Evolutionary conservation across 73 alveolate genomes (phyloP).

Genomic region (Symbiodinium natans): DNA sequence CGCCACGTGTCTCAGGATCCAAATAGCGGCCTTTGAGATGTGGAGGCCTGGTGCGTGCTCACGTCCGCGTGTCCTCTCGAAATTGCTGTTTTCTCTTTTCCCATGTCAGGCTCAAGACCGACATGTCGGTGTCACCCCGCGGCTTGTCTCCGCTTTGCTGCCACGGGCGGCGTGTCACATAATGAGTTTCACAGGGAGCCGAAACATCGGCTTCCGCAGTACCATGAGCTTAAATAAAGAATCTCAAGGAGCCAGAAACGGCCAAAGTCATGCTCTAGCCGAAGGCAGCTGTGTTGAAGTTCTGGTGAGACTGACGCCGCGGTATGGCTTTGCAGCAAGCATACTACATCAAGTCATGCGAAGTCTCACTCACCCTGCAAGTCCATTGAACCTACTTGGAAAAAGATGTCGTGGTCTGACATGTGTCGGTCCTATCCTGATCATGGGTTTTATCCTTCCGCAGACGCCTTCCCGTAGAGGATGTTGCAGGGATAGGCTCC

Average conservation of each 20-base stretch:
- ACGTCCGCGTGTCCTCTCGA: too few species aligned
- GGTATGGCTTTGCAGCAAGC: neutral
- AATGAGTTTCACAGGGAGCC: slow-evolving; percentile 2
- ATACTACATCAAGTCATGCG: neutral
- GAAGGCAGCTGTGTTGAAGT: neutral
- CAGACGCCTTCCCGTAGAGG: too few species aligned
- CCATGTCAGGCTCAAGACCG: too few species aligned
- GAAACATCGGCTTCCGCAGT: slow-evolving; percentile 5
- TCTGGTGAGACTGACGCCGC: neutral
- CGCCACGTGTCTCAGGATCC: slow-evolving; percentile 29
- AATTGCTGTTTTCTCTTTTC: too few species aligned
- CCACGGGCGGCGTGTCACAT: neutral
- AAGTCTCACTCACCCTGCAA: neutral
- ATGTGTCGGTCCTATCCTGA: too few species aligned
- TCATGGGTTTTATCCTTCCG: too few species aligned
- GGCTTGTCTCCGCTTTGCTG: neutral
- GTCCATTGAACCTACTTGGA: neutral
- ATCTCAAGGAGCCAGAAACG: too few species aligned
- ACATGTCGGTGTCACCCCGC: neutral
- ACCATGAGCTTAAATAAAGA: too few species aligned
- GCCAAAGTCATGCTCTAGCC: too few species aligned
- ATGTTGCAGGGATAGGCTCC: too few species aligned
- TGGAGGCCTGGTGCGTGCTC: too few species aligned
- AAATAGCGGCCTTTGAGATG: slow-evolving; percentile 73
- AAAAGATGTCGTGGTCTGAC: too few species aligned